Base-by-base conservation (phyloP, 2,329 filamentous ascomycete species). In the Ilyonectria sp. region DNA sequence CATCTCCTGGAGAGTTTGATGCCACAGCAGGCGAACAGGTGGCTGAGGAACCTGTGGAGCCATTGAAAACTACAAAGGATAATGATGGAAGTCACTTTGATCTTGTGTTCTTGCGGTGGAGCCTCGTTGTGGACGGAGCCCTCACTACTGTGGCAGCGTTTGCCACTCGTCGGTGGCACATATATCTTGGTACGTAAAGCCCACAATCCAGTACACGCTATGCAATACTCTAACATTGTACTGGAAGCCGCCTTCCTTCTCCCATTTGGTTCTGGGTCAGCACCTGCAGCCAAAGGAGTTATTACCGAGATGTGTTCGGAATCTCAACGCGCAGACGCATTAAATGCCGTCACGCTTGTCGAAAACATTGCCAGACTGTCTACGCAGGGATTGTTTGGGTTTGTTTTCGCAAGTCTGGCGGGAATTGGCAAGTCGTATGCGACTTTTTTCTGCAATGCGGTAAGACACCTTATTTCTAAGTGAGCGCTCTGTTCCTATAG, bases 231-330 rank as follows among this genome's bases (percentile, higher is more conserved):
- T 56, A 29, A 31, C 9, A 5, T 31, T 54, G 60, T 0, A 58
- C 3, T 0, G 4, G 33, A n/a, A 86, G 87, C 91, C 1, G 90
- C 90, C 0, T 86, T 88, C 29, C 76, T 93, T 1, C 83, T 94
- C 0, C 92, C 92, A 0, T 88, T 93, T 33, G 91, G 90, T 0
- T 91, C 91, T 0, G 92, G 92, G 0, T 91, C 91, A 0, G 91
- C 90, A 0, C 87, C 91, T 0, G 90, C 91, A 0, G 90, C 91
- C 1, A 94, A 93, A 71, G 92, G 91, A 1, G 90, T 91, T n/a
- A 92, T 93, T 66, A 86, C 92, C 0, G 88, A 92, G 63, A 91
- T 93, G 90, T 90, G 90, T 50, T 82, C 90, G 0, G 83, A 88
- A 1, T 84, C 84, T 0, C 87, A 91, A 62, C 85, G 91, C 0